Evolutionary conservation across 148 eudicot genomes (phyloP).

Genomic region (Linanthus parryae): DNA sequence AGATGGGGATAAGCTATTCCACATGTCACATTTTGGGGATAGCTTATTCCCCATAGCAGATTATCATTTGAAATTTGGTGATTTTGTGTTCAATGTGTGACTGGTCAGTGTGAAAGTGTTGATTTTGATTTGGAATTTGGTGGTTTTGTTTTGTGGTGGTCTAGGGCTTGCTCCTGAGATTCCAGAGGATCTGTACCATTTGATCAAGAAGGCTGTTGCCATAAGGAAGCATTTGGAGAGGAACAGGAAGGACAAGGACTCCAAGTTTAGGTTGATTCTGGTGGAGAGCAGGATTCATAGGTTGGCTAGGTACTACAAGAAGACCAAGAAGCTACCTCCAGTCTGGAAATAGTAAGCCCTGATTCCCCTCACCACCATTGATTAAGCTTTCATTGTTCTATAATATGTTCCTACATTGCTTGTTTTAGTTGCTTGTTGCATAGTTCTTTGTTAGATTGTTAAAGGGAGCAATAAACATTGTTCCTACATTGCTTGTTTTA

Average conservation of each 20-base stretch:
- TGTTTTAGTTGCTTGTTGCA: background rate
- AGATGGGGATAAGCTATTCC: too few relatives aligned
- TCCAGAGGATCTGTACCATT: slow-evolving; percentile 36
- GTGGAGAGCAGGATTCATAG: slow-evolving; percentile 39
- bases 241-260: slow-evolving; percentile 41
- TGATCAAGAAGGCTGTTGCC: slow-evolving; percentile 40
- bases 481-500: too few relatives aligned
- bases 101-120: too few relatives aligned
- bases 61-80: too few relatives aligned
- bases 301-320: slow-evolving; percentile 40
- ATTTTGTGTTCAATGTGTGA: too few relatives aligned
- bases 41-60: too few relatives aligned
- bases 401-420: too few relatives aligned
- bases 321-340: slow-evolving; percentile 42
- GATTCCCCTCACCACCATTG: background rate
- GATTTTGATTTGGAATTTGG: background rate
- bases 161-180: slow-evolving; percentile 36
- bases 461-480: too few relatives aligned
- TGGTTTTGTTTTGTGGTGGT: background rate
- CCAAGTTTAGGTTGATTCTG: slow-evolving; percentile 35
- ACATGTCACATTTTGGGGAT: too few relatives aligned
- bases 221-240: slow-evolving; percentile 36
- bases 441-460: too few relatives aligned
- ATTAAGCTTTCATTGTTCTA: background rate
- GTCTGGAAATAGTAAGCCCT: slow-evolving; percentile 34